phyloP scores from a whole-genome alignment of 345 rosid species.

The Stellera chamaejasme region DNA sequence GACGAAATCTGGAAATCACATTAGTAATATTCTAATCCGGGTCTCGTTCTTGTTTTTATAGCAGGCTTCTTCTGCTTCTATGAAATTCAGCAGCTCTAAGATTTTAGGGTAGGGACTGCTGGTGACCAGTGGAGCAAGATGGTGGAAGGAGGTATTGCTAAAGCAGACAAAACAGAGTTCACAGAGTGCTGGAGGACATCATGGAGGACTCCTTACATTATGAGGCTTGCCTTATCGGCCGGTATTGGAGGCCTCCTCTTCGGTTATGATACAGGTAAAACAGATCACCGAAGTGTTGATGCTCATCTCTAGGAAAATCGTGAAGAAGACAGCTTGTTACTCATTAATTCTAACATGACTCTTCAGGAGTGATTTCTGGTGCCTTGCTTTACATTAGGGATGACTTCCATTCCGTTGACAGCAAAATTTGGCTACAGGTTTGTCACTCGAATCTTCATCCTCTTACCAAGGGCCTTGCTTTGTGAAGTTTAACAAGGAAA shows the following conservation, averaged over 20 bases:
- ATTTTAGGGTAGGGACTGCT: no score
- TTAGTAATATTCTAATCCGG: no score
- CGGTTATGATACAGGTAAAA: constrained; percentile 82
- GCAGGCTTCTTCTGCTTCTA: no score
- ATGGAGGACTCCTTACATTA: constrained; percentile 67
- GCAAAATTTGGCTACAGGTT: constrained; percentile 65
- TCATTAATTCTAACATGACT: no score
- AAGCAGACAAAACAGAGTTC: constrained; percentile 55
- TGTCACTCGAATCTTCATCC: not conserved
- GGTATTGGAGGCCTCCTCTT: constrained; percentile 91
- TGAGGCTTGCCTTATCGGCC: constrained; percentile 78
- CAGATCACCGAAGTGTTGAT: no score
- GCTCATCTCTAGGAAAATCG: no score
- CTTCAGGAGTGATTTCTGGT: constrained; percentile 72
- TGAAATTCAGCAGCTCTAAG: no score
- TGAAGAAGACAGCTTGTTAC: no score
- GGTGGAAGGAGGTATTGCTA: constrained; percentile 61
- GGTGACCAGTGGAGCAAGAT: constrained; percentile 14
- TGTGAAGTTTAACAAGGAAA: not conserved
- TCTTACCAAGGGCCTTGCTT: not conserved
- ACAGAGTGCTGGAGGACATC: constrained; percentile 65
- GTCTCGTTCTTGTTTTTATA: no score
- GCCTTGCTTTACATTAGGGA: constrained; percentile 73
- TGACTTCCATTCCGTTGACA: constrained; percentile 50
- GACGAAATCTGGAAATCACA: no score